Percentiles rank a stretch among this genome's conserved stretches.
Evolutionary conservation across 2,329 filamentous ascomycete genomes (phyloP).

Genomic region (Cladosporium sp.): DNA sequence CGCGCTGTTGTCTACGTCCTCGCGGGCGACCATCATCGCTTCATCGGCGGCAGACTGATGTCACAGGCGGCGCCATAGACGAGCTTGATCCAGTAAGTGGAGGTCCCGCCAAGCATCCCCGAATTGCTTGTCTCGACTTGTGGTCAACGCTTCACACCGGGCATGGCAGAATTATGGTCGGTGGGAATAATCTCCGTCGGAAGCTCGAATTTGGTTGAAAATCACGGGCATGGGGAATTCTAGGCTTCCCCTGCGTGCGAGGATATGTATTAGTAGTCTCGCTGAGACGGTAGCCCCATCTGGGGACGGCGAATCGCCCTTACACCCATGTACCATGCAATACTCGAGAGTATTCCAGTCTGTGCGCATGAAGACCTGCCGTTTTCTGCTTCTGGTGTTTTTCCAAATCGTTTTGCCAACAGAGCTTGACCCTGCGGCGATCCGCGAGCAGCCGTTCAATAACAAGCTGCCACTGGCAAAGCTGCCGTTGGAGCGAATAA

Average conservation of each 20-base stretch:
- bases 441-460: not conserved
- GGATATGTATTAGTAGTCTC: not conserved
- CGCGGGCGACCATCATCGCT: not conserved
- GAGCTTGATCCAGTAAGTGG: slow-evolving; percentile 7
- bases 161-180: not conserved
- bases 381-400: not conserved
- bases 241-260: not conserved
- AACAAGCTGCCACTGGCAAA: not conserved
- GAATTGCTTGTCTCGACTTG: slow-evolving; percentile 12
- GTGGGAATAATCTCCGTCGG: not conserved
- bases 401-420: not conserved
- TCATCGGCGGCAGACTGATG: slow-evolving; percentile 3
- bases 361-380: not conserved
- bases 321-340: not conserved
- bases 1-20: not conserved
- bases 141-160: not conserved
- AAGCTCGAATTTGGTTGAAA: not conserved
- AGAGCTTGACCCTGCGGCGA: slow-evolving; percentile 2
- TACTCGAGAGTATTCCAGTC: not conserved
- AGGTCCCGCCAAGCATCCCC: not conserved
- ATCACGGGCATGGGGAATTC: not conserved
- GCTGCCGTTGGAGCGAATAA: not conserved
- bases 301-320: not conserved
- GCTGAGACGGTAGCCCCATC: too few species aligned
- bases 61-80: slow-evolving; percentile 1